Evolutionary conservation across 306 rosid genomes (phyloP).

Genomic region (Gynostemma pentaphyllum): DNA sequence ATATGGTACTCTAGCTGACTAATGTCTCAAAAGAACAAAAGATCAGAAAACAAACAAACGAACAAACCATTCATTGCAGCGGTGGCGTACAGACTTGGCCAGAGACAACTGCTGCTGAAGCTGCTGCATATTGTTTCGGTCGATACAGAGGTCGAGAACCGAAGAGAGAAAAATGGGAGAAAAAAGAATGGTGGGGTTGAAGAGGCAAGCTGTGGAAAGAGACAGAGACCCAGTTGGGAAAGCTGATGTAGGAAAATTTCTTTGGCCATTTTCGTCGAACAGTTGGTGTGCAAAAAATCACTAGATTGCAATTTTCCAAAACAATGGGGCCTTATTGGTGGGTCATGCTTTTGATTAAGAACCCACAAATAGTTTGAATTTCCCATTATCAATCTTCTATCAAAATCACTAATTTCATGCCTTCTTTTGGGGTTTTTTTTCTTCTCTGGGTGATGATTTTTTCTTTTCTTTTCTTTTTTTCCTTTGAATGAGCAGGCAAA

Average conservation of each 20-base stretch:
- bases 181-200: constrained; percentile 37
- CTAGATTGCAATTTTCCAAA: constrained; percentile 79
- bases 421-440: not conserved
- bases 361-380: constrained; percentile 17
- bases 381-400: constrained; percentile 15
- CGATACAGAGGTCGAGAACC: constrained; percentile 42
- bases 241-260: constrained; percentile 39
- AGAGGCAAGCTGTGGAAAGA: constrained; percentile 35
- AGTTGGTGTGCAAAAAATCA: constrained; percentile 47
- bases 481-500: constrained; percentile 10
- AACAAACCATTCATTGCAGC: constrained; percentile 92
- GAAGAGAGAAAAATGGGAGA: constrained; percentile 21
- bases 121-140: constrained; percentile 52
- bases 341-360: constrained; percentile 48
- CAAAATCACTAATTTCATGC: constrained; percentile 14
- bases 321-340: constrained; percentile 68
- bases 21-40: not conserved
- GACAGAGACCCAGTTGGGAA: constrained; percentile 38
- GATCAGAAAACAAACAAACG: constrained; percentile 21
- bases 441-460: not conserved
- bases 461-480: too few species aligned
- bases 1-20: not conserved
- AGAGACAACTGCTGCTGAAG: constrained; percentile 55
- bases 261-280: constrained; percentile 61
- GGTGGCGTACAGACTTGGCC: constrained; percentile 59